Conservation (phyloP, 73 alveolate genomes). For the Symbiodinium pilosum region DNA sequence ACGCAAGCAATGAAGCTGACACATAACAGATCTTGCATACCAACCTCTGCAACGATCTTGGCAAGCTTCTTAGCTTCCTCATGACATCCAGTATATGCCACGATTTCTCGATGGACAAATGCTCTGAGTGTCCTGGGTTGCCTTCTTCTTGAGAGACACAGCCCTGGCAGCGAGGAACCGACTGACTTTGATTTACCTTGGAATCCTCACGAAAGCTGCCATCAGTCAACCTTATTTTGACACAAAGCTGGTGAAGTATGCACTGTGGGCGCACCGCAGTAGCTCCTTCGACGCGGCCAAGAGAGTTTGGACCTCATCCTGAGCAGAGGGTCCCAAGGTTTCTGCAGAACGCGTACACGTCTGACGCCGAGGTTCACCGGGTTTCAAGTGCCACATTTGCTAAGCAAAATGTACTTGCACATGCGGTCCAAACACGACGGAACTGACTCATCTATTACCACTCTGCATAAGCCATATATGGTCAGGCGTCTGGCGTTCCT, state of each 20-base stretch:
- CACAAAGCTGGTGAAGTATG: too few species aligned
- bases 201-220: too few species aligned
- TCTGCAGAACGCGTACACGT: neutral
- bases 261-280: neutral
- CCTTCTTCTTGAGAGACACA: conserved; percentile 3
- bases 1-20: too few species aligned
- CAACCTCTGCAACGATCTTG: neutral
- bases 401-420: too few species aligned
- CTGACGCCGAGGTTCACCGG: neutral
- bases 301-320: neutral
- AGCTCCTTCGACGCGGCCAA: neutral
- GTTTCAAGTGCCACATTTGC: too few species aligned
- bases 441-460: too few species aligned
- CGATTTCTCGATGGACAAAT: neutral
- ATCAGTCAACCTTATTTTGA: too few species aligned
- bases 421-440: too few species aligned
- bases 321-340: neutral
- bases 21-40: too few species aligned
- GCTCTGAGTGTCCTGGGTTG: neutral
- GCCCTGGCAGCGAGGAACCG: neutral
- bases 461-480: too few species aligned
- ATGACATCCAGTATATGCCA: neutral
- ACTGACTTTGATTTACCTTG: too few species aligned
- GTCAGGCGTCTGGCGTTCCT: too few species aligned
- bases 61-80: neutral